Evolutionary conservation across 371 early-diverging fungal genomes (phyloP).

Genomic region (Mortierella sp.): DNA sequence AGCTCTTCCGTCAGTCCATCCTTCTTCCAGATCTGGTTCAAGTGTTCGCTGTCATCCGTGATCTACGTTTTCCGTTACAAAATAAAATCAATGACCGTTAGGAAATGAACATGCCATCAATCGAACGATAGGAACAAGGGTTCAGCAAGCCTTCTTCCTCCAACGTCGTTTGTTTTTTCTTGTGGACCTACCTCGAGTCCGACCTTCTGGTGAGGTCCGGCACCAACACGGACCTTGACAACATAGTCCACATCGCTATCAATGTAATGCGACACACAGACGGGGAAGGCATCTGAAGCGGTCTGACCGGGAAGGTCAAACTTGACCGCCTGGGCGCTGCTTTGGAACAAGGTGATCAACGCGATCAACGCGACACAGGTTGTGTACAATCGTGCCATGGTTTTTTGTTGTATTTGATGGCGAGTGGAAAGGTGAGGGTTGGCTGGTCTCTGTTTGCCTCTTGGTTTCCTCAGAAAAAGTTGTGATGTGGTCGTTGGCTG

Average conservation of each 20-base stretch:
- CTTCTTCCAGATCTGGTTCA: constrained; percentile 77
- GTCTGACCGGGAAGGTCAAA: constrained; percentile 79
- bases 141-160: neutral
- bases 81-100: neutral
- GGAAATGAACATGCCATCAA: neutral
- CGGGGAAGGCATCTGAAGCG: constrained; percentile 54
- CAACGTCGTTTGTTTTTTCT: no score
- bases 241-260: constrained; percentile 78
- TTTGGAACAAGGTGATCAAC: constrained; percentile 17
- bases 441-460: neutral
- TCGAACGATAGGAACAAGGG: neutral
- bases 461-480: no score
- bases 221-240: constrained; percentile 75
- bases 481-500: neutral
- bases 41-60: constrained; percentile 72
- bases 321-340: constrained; percentile 68
- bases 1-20: constrained; percentile 66
- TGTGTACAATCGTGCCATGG: constrained; percentile 31
- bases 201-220: constrained; percentile 78
- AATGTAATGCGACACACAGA: constrained; percentile 86
- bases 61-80: constrained; percentile 56
- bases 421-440: neutral
- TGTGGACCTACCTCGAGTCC: constrained; percentile 70
- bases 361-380: constrained; percentile 29
- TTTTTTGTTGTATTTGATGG: neutral